Percentiles rank a stretch among this genome's conserved stretches.
These are phyloP conservation scores for Apiotrichum sp. DNA, from an alignment of 1,284 basidiomycete genomes.

Conservation along the genomic window DNA sequence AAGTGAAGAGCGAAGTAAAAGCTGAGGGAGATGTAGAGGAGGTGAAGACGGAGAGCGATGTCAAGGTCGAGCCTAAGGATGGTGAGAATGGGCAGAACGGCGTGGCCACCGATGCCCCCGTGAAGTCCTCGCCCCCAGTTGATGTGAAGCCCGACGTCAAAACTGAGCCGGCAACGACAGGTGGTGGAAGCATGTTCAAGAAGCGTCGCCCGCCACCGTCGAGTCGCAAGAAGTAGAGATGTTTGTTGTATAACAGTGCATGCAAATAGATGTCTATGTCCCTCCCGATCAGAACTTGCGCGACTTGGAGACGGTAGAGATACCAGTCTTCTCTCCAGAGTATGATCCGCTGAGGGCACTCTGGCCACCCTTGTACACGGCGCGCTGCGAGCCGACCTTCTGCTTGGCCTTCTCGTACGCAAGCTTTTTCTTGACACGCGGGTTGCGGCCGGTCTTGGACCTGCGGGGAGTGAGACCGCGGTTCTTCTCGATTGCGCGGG, in stretches of 20 bases:
- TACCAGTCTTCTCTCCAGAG: constrained; percentile 61
- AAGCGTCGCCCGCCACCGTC: constrained; percentile 44
- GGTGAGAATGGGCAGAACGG: neutral
- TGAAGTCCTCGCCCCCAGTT: neutral
- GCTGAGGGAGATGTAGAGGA: constrained; percentile 3
- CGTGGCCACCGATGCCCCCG: neutral
- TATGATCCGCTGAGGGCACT: constrained; percentile 49
- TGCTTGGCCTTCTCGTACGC: constrained; percentile 90
- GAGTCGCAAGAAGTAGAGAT: constrained; percentile 32
- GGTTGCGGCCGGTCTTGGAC: constrained; percentile 79
- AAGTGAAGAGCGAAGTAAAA: constrained; percentile 6
- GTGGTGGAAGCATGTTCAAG: constrained; percentile 40
- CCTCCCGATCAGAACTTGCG: constrained; percentile 52
- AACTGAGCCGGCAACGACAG: constrained; percentile 7
- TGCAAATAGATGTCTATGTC: neutral
- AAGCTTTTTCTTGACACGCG: constrained; percentile 88
- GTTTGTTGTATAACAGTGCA: neutral
- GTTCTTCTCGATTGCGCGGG: constrained; percentile 84
- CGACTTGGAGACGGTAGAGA: constrained; percentile 80
- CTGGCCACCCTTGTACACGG: constrained; percentile 80
- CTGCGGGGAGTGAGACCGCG: constrained; percentile 84
- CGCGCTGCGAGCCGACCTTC: constrained; percentile 77
- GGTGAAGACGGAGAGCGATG: neutral
- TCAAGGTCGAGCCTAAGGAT: constrained; percentile 1
- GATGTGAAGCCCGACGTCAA: constrained; percentile 15